Evolutionary conservation across 2,329 filamentous ascomycete genomes (phyloP), one percentile per base, ranked within the genome.

Genomic region (Mycocentrospora acerina): DNA sequence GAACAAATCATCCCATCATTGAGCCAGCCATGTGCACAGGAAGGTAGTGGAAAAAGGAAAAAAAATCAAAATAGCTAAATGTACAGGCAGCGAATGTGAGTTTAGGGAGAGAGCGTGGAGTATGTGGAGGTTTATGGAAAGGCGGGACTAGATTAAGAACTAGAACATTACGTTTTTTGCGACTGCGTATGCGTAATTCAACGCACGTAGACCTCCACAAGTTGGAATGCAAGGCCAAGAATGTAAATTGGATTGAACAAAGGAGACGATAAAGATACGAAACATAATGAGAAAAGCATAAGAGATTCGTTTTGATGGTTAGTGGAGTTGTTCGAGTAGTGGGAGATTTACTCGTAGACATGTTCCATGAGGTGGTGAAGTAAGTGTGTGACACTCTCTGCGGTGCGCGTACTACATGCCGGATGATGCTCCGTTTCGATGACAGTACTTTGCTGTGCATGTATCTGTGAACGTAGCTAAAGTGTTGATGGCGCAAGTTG

Each of bases 131-230:
- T 40, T 25, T 31, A 18, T 35, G 38, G 32, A 36, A 22, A 22
- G 19, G 44, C 49, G 44, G 46, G 46, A 58, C 52, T 55, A 57
- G 50, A 57, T 46, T 58, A 60, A 44, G 47, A 47, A 60, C 55
- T 60, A 58, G 53, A 54, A 59, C 57, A 60, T 60, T 60, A 60
- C 52, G 45, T 35, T 47, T 39, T 10, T 25, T 27, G 14, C 19
- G 19, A 22, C 19, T 22, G 19, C 19, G 19, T 22, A 22, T 6
- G 44, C 42, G 51, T 57, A 58, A 48, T 40, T 57, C 51, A 53
- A 53, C 49, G 51, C 44, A 46, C 48, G 41, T 45, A 39, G 45
- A 45, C 48, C 54, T 48, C 55, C 49, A 53, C 46, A 34, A 34
- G 29, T 29, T 29, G 24, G 15, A 40, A 24, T 35, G n/a, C 29